phyloP scores from a whole-genome alignment of 2,329 filamentous ascomycete genomes.

The Epichloe bromicola region DNA sequence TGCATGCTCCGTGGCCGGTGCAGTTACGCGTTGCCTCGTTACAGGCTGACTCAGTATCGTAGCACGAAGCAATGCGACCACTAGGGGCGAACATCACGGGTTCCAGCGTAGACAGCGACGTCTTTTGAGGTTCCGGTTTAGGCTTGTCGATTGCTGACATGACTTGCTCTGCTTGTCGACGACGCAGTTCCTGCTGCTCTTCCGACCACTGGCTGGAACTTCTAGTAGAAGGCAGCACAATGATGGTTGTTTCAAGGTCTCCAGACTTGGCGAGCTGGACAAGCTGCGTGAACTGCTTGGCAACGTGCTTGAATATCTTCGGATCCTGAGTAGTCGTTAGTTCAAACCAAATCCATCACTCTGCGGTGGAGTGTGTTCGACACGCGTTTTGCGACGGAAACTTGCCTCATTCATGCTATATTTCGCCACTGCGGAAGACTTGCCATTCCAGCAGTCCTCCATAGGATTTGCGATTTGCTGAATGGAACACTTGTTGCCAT shows the following conservation, averaged over 20 bases:
- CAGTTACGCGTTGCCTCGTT: slow-evolving; percentile 60
- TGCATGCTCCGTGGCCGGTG: slow-evolving; percentile 69
- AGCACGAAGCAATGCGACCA: slow-evolving; percentile 55
- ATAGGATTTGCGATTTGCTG: slow-evolving; percentile 28
- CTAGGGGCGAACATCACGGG: slow-evolving; percentile 24
- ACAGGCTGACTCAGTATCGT: slow-evolving; percentile 57
- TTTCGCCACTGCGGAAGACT: slow-evolving; percentile 14
- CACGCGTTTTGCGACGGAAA: not conserved
- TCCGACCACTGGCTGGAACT: slow-evolving; percentile 28
- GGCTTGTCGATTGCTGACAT: slow-evolving; percentile 24
- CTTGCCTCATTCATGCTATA: not conserved
- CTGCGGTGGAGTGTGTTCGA: no score
- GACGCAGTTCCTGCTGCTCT: slow-evolving; percentile 29
- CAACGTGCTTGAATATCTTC: slow-evolving; percentile 29
- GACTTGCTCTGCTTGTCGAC: slow-evolving; percentile 35
- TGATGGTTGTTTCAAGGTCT: slow-evolving; percentile 42
- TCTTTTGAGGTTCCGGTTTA: slow-evolving; percentile 12
- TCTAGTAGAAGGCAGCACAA: slow-evolving; percentile 39
- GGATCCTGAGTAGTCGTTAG: slow-evolving; percentile 23
- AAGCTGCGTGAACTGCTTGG: slow-evolving; percentile 31
- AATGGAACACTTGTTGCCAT: slow-evolving; percentile 24
- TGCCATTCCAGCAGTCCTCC: slow-evolving; percentile 32
- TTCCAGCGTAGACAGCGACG: slow-evolving; percentile 12
- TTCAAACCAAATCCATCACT: not conserved
- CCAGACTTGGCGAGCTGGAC: slow-evolving; percentile 31